Conservation (phyloP, 2,329 filamentous ascomycete species). For the Colletotrichum sansevieriae region DNA sequence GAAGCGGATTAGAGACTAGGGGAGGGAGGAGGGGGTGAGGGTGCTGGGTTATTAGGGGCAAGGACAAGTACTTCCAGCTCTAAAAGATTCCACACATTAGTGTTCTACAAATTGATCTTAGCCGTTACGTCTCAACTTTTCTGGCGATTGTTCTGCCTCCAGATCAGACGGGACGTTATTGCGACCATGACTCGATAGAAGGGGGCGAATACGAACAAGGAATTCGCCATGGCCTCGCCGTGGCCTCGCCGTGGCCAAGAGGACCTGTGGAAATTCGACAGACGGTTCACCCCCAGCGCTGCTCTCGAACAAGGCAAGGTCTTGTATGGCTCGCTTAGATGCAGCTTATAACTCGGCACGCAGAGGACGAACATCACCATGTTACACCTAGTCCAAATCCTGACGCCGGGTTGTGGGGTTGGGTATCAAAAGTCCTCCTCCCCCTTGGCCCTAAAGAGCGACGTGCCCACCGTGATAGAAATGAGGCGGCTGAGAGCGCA, state of each 20-base stretch:
- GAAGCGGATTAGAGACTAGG: too few species aligned
- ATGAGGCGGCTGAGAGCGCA: background rate
- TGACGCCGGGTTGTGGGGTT: background rate
- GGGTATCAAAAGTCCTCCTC: background rate
- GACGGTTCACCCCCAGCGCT: constrained; percentile 5
- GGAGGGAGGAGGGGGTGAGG: too few species aligned
- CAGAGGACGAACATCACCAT: background rate
- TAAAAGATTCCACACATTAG: too few species aligned
- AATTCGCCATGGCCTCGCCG: background rate
- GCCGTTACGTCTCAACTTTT: too few species aligned
- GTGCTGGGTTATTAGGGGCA: too few species aligned
- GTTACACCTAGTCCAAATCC: background rate
- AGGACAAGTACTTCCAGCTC: too few species aligned
- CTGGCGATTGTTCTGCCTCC: too few species aligned
- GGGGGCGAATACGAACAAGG: constrained; percentile 6
- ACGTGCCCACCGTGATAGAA: background rate
- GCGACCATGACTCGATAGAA: background rate
- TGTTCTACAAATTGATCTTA: too few species aligned
- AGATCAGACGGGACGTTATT: too few species aligned
- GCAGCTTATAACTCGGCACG: background rate
- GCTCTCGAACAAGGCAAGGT: background rate
- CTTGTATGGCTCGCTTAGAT: background rate
- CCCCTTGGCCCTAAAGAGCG: constrained; percentile 2
- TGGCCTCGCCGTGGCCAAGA: background rate
- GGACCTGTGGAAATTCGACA: background rate